Evolutionary conservation across 208 protist species (phyloP).

Genomic region (Trypanosoma congolense): DNA sequence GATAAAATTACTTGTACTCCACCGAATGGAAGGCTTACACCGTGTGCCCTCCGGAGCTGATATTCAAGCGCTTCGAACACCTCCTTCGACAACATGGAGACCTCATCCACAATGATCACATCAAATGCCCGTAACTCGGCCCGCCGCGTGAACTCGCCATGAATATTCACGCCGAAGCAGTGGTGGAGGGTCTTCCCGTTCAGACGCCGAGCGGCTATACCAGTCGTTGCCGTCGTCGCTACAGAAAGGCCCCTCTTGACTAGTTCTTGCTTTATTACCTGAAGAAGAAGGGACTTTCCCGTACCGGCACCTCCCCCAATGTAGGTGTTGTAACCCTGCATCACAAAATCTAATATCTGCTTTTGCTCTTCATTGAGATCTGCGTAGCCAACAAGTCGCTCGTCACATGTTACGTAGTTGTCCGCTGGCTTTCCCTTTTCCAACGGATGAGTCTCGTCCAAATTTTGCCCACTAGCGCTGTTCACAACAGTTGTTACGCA

Average conservation of each 20-base stretch:
- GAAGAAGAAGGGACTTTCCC: slow-evolving; percentile 83
- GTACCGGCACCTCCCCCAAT: slow-evolving; percentile 87
- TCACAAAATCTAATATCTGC: slow-evolving; percentile 61
- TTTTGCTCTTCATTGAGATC: slow-evolving; percentile 84
- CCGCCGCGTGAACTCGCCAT: slow-evolving; percentile 63
- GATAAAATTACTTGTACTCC: slow-evolving; percentile 90
- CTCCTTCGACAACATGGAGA: slow-evolving; percentile 83
- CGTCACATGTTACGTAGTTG: slow-evolving; percentile 14
- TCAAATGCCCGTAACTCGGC: slow-evolving; percentile 71
- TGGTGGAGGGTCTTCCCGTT: slow-evolving; percentile 86
- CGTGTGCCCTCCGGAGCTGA: slow-evolving; percentile 70
- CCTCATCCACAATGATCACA: slow-evolving; percentile 91
- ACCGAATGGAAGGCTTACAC: slow-evolving; percentile 80
- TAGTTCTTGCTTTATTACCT: slow-evolving; percentile 72
- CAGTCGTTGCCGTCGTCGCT: slow-evolving; percentile 81
- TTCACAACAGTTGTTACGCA: slow-evolving; percentile 1
- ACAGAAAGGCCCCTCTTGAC: slow-evolving; percentile 55
- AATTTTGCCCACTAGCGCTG: no score
- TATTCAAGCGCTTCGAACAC: slow-evolving; percentile 81
- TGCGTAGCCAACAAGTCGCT: slow-evolving; percentile 43
- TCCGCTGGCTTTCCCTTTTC: background rate
- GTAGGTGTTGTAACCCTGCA: slow-evolving; percentile 77
- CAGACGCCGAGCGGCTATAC: slow-evolving; percentile 73
- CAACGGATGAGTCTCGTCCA: no score
- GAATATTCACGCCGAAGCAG: slow-evolving; percentile 77